Base-by-base conservation (phyloP, 2,329 filamentous ascomycete species). In the Penicillium sp. region DNA sequence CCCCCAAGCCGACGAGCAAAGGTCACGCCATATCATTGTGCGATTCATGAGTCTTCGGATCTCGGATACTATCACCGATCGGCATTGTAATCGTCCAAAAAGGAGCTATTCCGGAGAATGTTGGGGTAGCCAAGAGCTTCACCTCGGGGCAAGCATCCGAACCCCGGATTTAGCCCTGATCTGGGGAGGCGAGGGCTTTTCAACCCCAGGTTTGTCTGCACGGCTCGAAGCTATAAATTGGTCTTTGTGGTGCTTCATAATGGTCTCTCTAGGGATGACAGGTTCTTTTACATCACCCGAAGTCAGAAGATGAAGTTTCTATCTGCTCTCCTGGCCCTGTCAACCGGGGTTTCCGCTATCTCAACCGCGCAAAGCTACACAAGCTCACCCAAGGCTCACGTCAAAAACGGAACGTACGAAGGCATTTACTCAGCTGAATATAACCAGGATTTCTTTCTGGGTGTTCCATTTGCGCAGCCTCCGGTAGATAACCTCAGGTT, bases 391-490 rank as follows among this genome's bases (percentile, higher is more conserved):
- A 41, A 41, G 35, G 35, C 35, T 41, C 35, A 41, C 13, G 13
- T 41, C 35, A 52, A 30, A n/a, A 67, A 69, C 51, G 64, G 67
- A 38, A 60, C 66, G 3, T 50, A 60, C n/a, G 19, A 53, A 6
- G 67, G 67, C 6, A 11, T 56, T 7, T 57, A 64, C 1, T 63
- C 60, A 13, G 19, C 56, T 15, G 21, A 54, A 5, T 67, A 64
- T 23, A 21, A 63, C 13, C 65, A 69, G 29, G 67, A 69, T n/a
- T 51, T 64, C 51, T 69, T 69, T 47, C 49, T 69, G 4, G 67
- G 67, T 2, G 61, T 69, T 23, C 65, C 64, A 0, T 69, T 65
- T 29, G 65, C 66, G 7, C 65, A 66, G 41, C 58, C 65, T 5
- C 66, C 67, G 1, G 48, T 60, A 3, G 51, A 48, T 4, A 19